These are phyloP conservation scores for Auxenochlorella pyrenoidosa DNA, from an alignment of 139 green algal genomes.

Conservation along the genomic window DNA sequence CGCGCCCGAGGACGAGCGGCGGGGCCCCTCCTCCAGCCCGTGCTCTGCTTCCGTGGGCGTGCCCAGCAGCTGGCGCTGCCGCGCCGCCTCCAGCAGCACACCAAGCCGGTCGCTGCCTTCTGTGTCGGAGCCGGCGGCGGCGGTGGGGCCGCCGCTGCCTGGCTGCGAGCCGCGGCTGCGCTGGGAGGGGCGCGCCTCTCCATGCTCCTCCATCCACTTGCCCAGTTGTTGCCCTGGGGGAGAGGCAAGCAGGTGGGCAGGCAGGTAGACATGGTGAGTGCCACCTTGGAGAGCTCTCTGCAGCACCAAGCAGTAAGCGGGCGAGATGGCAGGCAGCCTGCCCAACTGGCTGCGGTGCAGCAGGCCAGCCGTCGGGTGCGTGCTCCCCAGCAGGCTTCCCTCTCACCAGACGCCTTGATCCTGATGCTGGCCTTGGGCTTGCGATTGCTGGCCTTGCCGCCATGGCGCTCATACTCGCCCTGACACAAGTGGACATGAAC, in stretches of 20 bases:
- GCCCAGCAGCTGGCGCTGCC: neutral
- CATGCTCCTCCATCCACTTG: neutral
- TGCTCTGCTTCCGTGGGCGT: no score
- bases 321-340: no score
- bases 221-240: neutral
- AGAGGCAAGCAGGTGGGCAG: neutral
- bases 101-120: neutral
- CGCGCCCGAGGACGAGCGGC: neutral
- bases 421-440: neutral
- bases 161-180: neutral
- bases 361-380: no score
- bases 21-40: no score
- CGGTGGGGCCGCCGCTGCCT: no score
- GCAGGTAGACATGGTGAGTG: neutral
- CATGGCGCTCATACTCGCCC: neutral
- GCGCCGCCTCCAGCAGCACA: neutral
- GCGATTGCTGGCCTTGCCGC: neutral
- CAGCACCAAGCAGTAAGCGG: no score
- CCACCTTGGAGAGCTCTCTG: neutral
- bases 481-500: no score
- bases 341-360: no score
- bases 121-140: no score
- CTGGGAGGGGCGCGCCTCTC: neutral
- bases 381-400: no score
- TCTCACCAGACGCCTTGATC: neutral